A percentile compares a stretch with the other conserved stretches of the same genome.
phyloP scores from a whole-genome alignment of 495 filamentous ascomycete species.

The Lasiosphaeria hispida region DNA sequence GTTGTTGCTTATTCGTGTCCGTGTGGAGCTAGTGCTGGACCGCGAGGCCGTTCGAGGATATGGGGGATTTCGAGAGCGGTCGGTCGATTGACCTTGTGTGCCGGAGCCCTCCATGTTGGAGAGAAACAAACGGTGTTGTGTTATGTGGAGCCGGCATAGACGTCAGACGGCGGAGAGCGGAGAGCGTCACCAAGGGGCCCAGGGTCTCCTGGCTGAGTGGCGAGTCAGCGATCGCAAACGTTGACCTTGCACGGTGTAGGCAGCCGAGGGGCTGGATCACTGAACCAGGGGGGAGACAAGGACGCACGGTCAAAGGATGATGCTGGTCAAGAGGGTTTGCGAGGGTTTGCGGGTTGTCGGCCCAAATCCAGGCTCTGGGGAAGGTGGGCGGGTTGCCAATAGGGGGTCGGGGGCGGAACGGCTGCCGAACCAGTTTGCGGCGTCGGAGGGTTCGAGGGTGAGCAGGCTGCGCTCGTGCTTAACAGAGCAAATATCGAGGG shows the following conservation, averaged over 20 bases:
- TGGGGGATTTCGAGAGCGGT: constrained; percentile 29
- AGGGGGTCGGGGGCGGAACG: constrained; percentile 7
- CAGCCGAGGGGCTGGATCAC: constrained; percentile 11
- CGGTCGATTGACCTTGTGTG: constrained; percentile 15
- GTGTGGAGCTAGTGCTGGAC: constrained; percentile 40
- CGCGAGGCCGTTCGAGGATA: constrained; percentile 40
- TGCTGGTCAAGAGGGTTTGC: not conserved
- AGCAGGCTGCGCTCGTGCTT: constrained; percentile 16
- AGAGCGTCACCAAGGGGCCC: constrained; percentile 7
- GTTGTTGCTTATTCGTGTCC: constrained; percentile 41
- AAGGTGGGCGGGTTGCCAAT: not conserved
- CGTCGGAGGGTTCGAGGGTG: not conserved
- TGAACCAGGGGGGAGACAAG: not conserved
- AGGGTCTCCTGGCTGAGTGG: not conserved
- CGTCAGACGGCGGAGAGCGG: constrained; percentile 8
- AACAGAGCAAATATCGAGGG: constrained; percentile 20
- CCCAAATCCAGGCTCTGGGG: not conserved
- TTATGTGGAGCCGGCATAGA: constrained; percentile 18
- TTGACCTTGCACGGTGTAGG: constrained; percentile 3
- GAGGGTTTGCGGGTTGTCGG: not conserved
- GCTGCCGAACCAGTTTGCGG: constrained; percentile 12
- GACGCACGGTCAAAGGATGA: not conserved
- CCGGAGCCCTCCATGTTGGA: constrained; percentile 26
- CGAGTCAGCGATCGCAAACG: not conserved
- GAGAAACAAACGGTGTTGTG: constrained; percentile 15